These are phyloP conservation scores for Afroboletus lepidellus DNA, from an alignment of 1,284 basidiomycete genomes.

Conservation along the genomic window DNA sequence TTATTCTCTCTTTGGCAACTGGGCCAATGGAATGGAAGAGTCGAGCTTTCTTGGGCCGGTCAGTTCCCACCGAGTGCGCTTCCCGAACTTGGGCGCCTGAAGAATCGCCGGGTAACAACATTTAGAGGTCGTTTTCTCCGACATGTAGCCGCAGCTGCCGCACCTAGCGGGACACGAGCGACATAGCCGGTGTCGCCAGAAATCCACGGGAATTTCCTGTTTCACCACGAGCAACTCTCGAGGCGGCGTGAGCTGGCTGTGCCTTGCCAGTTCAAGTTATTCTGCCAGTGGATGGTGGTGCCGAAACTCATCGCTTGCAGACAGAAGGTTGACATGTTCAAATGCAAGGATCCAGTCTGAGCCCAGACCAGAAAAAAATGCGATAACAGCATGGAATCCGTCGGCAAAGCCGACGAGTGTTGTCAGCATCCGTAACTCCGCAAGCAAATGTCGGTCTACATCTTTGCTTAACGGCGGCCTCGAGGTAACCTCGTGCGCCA, in stretches of 20 bases:
- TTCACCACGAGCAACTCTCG: constrained; percentile 4
- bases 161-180: neutral
- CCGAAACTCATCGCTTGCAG: constrained; percentile 8
- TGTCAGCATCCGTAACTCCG: constrained; percentile 7
- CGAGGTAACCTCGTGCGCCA: constrained; percentile 27
- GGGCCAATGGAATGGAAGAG: constrained; percentile 31
- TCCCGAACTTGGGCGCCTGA: constrained; percentile 16
- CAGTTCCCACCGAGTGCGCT: constrained; percentile 31
- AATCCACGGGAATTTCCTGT: constrained; percentile 4
- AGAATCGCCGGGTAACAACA: neutral
- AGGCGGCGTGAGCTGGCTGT: neutral
- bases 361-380: constrained; percentile 3
- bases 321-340: constrained; percentile 2
- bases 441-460: constrained; percentile 8
- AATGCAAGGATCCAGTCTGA: constrained; percentile 11
- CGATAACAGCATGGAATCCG: constrained; percentile 14
- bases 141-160: constrained; percentile 4
- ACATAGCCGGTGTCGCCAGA: constrained; percentile 9
- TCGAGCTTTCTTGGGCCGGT: constrained; percentile 26
- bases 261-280: too few species aligned
- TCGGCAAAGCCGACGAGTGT: constrained; percentile 20
- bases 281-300: neutral
- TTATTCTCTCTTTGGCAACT: constrained; percentile 38
- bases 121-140: constrained; percentile 9
- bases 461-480: constrained; percentile 18